Evolutionary conservation across 2,329 filamentous ascomycete species (phyloP), one percentile per base, ranked within the genome.

Genomic region (Microsporum audouinii): DNA sequence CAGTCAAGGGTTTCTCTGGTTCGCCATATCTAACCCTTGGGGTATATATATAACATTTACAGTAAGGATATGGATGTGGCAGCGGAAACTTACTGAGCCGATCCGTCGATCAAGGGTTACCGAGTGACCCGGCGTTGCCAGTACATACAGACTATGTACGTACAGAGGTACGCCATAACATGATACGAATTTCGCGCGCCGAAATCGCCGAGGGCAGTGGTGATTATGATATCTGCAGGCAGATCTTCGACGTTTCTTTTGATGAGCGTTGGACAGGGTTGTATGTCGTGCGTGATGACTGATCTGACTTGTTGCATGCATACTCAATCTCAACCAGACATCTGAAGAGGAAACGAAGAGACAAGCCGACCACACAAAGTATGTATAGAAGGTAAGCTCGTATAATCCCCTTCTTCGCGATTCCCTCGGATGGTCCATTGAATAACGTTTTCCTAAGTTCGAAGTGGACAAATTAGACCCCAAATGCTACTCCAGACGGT

Each of bases 21-120:
- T 36, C 10, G 10, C 5, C 34, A 36, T 36, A 5, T 5, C 10
- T 36, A 36, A 36, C 5, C 34, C 34, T 36, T 36, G 34, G 10
- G 17, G 17, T 23, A 23, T 23, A 23, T 23, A 23, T 23, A 23
- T 23, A 23, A 23, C 17, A 23, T 23, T 23, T 23, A 23, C 17
- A 23, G 17, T 23, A 36, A 10, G 10, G 34, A 5, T 36, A 36
- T 36, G 34, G 34, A 36, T 12, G 4, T 43, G 29, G 27, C 17
- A 47, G 49, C 49, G 2, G 29, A 53, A 53, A 31, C 10, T 10
- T 12, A 31, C 49, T 33, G 49, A n/a, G 49, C 31, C 29, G 49
- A 53, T 53, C 49, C 49, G 49, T 17, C 49, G 49, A 53, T 53
- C 49, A 53, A 53, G 31, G 49, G 31, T 34, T 53, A 53, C 43